phyloP scores from a whole-genome alignment of 2,329 filamentous ascomycete genomes.

The Chaetomiaceae sp. region DNA sequence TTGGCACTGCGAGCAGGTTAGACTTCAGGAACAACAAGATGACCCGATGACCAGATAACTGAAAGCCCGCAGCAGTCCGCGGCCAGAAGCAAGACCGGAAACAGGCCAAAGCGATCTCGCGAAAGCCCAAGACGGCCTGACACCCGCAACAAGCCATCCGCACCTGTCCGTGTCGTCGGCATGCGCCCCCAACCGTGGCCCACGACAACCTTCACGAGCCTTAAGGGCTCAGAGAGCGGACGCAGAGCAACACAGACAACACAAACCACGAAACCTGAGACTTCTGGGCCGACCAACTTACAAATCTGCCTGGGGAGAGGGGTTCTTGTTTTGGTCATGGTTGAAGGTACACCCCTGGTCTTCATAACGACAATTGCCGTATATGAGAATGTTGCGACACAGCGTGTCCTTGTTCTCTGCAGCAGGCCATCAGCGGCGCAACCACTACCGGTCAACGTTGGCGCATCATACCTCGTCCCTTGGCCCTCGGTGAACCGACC shows the following conservation, averaged over 20 bases:
- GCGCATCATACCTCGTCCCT: constrained; percentile 36
- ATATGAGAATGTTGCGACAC: constrained; percentile 89
- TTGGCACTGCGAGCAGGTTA: constrained; percentile 40
- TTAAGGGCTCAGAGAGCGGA: background rate
- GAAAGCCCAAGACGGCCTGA: too few relatives aligned
- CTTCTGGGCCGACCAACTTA: constrained; percentile 32
- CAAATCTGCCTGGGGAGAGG: constrained; percentile 42
- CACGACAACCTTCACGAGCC: too few relatives aligned
- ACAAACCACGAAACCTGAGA: background rate
- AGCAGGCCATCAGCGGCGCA: constrained; percentile 13
- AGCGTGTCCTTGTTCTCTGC: constrained; percentile 80
- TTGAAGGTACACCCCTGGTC: constrained; percentile 88
- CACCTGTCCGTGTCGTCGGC: too few relatives aligned
- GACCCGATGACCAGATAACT: background rate
- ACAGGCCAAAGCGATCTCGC: too few relatives aligned
- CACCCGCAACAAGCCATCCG: too few relatives aligned
- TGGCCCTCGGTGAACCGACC: constrained; percentile 51
- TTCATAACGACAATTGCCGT: constrained; percentile 87
- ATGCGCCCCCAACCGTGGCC: too few relatives aligned
- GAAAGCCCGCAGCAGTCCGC: background rate
- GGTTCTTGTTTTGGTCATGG: constrained; percentile 66
- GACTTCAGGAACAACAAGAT: constrained; percentile 15
- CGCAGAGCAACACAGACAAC: background rate
- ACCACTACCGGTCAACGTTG: background rate
- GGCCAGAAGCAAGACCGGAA: background rate